Conservation (phyloP, 345 rosid genomes). For the Jatropha curcas region DNA sequence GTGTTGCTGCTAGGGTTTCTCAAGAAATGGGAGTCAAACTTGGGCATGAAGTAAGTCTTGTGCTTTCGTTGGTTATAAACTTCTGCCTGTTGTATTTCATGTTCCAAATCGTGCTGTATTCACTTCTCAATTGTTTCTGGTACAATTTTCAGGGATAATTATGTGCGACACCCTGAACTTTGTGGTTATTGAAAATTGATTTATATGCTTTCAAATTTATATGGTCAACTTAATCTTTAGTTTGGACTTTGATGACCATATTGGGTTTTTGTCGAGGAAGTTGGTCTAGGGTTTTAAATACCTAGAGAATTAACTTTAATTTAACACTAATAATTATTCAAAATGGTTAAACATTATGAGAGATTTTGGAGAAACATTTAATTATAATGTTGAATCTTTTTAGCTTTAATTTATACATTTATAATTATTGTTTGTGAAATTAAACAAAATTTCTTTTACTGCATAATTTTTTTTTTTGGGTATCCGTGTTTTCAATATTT, state of each 20-base stretch:
- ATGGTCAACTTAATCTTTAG: background rate
- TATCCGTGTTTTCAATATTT: background rate
- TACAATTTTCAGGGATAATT: background rate
- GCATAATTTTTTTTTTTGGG: too few species aligned
- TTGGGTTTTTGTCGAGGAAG: background rate
- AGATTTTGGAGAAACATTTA: background rate
- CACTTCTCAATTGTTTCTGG: background rate
- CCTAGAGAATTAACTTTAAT: background rate
- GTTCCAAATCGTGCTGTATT: background rate
- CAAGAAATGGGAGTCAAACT: constrained; percentile 99
- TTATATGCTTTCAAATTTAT: background rate
- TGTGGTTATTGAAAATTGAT: background rate
- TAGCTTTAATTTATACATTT: background rate
- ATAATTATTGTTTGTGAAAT: too few species aligned
- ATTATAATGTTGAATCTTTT: background rate
- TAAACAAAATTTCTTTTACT: too few species aligned
- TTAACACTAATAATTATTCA: background rate
- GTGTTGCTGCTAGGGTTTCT: constrained; percentile 97
- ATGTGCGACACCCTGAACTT: background rate
- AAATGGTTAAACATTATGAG: background rate
- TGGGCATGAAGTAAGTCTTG: constrained; percentile 72
- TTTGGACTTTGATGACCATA: background rate
- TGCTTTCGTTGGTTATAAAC: background rate
- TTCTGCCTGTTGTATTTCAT: background rate
- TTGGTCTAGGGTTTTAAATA: background rate